Evolutionary conservation across 2,329 filamentous ascomycete species (phyloP).

Genomic region (Albifimbria verrucaria): DNA sequence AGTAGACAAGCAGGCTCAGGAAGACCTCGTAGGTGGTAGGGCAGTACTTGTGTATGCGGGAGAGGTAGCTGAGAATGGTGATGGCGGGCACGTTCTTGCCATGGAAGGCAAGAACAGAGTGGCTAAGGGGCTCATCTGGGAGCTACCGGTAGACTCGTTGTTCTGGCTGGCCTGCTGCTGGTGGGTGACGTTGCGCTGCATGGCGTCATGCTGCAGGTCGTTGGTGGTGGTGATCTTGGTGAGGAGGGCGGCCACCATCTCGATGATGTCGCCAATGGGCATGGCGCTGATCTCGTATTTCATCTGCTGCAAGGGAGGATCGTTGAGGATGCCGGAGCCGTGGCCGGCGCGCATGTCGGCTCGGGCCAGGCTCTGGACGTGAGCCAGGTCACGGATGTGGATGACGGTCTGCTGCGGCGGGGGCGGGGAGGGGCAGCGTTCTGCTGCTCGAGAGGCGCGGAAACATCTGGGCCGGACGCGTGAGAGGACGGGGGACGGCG

Average conservation of each 20-base stretch:
- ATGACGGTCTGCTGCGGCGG: conserved; percentile 52
- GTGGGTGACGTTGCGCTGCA: conserved; percentile 68
- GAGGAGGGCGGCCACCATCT: conserved; percentile 95
- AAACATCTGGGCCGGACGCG: conserved; percentile 9
- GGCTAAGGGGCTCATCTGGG: conserved; percentile 60
- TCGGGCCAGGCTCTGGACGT: conserved; percentile 84
- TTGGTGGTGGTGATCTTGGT: conserved; percentile 98
- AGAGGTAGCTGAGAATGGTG: conserved; percentile 92
- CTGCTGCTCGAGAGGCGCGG: not conserved
- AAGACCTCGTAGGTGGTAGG: conserved; percentile 99
- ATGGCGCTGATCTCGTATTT: conserved; percentile 95
- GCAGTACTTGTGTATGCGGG: conserved; percentile 97
- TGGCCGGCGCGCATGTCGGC: conserved; percentile 64
- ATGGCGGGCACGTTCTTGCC: conserved; percentile 98
- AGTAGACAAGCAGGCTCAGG: conserved; percentile 90
- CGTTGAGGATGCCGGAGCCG: conserved; percentile 46
- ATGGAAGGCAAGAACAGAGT: conserved; percentile 86
- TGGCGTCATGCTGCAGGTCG: conserved; percentile 85
- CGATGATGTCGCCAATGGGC: conserved; percentile 95
- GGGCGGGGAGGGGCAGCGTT: conserved; percentile 13
- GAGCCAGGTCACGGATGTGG: conserved; percentile 81
- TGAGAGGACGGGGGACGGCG: conserved; percentile 20
- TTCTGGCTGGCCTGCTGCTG: conserved; percentile 51
- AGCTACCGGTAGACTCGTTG: conserved; percentile 44
- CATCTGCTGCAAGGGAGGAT: conserved; percentile 50